Conservation (phyloP, 2,329 filamentous ascomycete genomes). For the Aspergillus vadensis region DNA sequence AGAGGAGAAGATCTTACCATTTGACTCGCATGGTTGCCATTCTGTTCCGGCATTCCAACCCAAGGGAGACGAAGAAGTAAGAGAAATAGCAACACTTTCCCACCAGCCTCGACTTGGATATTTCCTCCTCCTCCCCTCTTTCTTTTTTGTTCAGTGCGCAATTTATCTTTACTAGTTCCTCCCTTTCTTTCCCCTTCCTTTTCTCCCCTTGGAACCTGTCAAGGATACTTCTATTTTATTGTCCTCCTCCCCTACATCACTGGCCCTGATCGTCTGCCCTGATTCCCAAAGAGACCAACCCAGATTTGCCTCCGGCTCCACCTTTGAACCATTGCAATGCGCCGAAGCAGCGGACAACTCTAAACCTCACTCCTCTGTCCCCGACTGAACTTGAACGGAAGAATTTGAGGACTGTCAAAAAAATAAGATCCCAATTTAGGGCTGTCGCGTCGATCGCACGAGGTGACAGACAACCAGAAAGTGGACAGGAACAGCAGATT, state of each 20-base stretch:
- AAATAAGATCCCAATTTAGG: slow-evolving; percentile 14
- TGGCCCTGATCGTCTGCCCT: not conserved
- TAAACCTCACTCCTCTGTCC: slow-evolving; percentile 2
- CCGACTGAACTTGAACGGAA: slow-evolving; percentile 11
- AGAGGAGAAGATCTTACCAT: slow-evolving; percentile 13
- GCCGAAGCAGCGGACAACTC: slow-evolving; percentile 1
- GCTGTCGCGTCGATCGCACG: slow-evolving; percentile 18
- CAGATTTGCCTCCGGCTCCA: slow-evolving; percentile 2
- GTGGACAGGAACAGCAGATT: not conserved
- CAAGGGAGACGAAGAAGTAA: not conserved
- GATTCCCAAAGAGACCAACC: not conserved
- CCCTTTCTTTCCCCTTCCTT: not conserved
- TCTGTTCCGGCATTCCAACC: slow-evolving; percentile 11
- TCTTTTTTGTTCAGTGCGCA: too few relatives aligned
- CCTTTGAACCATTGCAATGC: slow-evolving; percentile 12
- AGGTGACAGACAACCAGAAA: not conserved
- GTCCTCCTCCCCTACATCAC: not conserved
- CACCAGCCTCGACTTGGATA: slow-evolving; percentile 1
- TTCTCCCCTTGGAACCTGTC: too few relatives aligned
- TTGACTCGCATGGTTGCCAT: slow-evolving; percentile 15
- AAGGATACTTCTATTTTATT: too few relatives aligned
- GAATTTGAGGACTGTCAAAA: slow-evolving; percentile 9
- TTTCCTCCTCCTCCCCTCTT: not conserved
- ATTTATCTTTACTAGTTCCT: not conserved
- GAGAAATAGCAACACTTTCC: not conserved